Base-by-base conservation (phyloP, 2,329 filamentous ascomycete genomes). In the Cercospora sojina region DNA sequence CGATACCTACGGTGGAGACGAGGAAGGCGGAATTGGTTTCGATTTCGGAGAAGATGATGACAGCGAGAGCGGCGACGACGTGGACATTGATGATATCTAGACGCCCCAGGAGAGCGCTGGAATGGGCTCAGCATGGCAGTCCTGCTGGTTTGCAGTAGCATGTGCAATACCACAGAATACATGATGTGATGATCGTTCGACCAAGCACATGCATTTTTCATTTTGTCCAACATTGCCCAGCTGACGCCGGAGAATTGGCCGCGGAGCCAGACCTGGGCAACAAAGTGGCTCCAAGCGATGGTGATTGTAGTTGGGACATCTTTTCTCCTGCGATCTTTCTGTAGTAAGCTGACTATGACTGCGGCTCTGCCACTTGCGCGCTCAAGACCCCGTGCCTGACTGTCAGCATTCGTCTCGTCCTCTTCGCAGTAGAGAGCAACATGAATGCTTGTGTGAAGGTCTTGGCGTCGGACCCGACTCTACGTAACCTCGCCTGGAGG, bases 21-120 rank as follows among this genome's bases (percentile, higher is more conserved):
- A 93, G 81, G 91, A 96, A 80, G 94, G 95, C 81, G 92, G 97
- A 77, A 92, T 91, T 83, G 95, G 95, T 83, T 97, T 99, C 85
- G 95, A 98, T 84, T 98, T 98, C 85, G 95, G 96, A 83, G 93
- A 98, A 81, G 94, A 97, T 81, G 86, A 86, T 32, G 84, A 83
- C 62, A 85, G 82, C 61, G 83, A 78, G 58, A 83, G 80, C 71
- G 86, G 85, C 70, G 93, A 92, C 84, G 92, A 96, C 74, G 89
- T 97, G 77, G 92, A 96, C 80, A 92, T 97, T 79, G 94, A 98
- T 83, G 93, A 97, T 81, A 97, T 98, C 80, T 97, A 77, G 79
- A 68, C 51, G 66, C 25, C 51, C 47, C 29, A 18, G 23, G 49
- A 41, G 20, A 56, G 20, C 35, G 47, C 49, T 32, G 57, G 57